phyloP scores from a whole-genome alignment of 371 early-diverging fungal species.

The Mortierella sp. region DNA sequence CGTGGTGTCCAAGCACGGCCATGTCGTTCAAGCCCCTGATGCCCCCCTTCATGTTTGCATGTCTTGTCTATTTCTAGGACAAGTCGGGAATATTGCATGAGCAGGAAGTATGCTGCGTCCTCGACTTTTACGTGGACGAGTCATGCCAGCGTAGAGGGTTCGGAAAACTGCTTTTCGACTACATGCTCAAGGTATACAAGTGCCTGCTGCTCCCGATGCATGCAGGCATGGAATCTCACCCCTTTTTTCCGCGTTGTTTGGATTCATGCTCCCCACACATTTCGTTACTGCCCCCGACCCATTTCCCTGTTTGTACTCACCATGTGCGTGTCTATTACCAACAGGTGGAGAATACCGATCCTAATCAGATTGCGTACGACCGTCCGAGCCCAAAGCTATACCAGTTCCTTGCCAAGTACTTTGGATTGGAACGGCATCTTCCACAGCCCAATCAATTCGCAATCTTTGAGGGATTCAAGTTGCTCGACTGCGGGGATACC shows the following conservation, averaged over 20 bases:
- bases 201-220: not conserved
- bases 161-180: conserved; percentile 49
- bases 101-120: conserved; percentile 46
- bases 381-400: conserved; percentile 50
- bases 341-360: conserved; percentile 39
- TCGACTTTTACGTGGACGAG: conserved; percentile 50
- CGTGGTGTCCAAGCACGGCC: too few species aligned
- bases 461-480: conserved; percentile 45
- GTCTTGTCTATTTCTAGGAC: conserved; percentile 17
- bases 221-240: too few species aligned
- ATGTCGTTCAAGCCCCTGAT: too few species aligned
- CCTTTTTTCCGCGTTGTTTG: not conserved
- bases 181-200: conserved; percentile 52
- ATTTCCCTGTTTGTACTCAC: not conserved
- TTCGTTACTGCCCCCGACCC: not conserved
- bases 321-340: not conserved
- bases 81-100: conserved; percentile 44
- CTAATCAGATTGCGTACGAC: conserved; percentile 50
- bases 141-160: conserved; percentile 45
- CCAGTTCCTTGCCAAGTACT: conserved; percentile 43
- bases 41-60: conserved; percentile 2
- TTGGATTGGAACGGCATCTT: conserved; percentile 30
- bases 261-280: conserved; percentile 1
- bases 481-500: conserved; percentile 29
- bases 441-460: conserved; percentile 51